Evolutionary conservation across 2,329 filamentous ascomycete species (phyloP).

Genomic region (Pseudocercospora eumusae): DNA sequence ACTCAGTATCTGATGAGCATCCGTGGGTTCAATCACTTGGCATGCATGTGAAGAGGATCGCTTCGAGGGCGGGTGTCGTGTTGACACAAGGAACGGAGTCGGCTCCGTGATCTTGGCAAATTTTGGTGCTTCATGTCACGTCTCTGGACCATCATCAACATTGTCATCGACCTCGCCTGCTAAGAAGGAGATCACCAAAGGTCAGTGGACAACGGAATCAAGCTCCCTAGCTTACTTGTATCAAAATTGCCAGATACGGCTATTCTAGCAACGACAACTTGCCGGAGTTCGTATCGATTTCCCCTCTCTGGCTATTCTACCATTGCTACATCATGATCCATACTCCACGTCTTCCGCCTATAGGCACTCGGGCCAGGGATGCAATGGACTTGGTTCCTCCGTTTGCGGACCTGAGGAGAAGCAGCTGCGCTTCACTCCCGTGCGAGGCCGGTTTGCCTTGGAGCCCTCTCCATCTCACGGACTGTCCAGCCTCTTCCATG

Average conservation of each 20-base stretch:
- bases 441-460: not conserved
- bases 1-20: not conserved
- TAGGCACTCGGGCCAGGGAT: not conserved
- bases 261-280: not conserved
- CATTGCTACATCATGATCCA: not conserved
- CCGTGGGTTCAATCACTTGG: not conserved
- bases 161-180: not conserved
- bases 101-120: not conserved
- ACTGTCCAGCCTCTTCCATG: not conserved
- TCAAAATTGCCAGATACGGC: not conserved
- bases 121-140: not conserved
- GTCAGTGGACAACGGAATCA: not conserved
- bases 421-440: not conserved
- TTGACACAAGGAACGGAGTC: too few relatives aligned
- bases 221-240: not conserved
- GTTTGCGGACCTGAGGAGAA: not conserved
- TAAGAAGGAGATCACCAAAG: not conserved
- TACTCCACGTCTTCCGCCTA: not conserved
- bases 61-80: too few relatives aligned
- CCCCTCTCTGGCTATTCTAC: not conserved
- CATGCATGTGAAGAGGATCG: not conserved
- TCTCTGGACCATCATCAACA: not conserved
- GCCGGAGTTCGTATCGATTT: not conserved
- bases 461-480: not conserved
- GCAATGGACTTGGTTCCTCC: not conserved